Conservation (phyloP, 225 moss, liverwort and hornwort genomes). For the Antitrichia curtipendula region DNA sequence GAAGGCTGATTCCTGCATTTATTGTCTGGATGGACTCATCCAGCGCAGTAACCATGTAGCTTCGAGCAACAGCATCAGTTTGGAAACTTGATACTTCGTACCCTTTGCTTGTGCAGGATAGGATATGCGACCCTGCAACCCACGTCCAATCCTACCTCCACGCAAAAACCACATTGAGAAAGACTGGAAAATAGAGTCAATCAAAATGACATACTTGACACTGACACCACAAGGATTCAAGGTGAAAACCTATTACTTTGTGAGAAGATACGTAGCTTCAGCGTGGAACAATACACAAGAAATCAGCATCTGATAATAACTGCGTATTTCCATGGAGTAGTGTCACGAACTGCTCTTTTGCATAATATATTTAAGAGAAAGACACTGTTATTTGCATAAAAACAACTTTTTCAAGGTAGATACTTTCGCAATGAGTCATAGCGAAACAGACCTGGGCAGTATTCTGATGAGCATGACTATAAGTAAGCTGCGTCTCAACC, state of each 20-base stretch:
- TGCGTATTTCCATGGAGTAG: not conserved
- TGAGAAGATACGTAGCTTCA: not conserved
- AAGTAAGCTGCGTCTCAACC: conserved; percentile 75
- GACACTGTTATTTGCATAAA: not conserved
- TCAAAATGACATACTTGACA: not conserved
- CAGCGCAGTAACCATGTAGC: conserved; percentile 78
- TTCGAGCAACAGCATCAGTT: conserved; percentile 82
- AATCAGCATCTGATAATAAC: not conserved
- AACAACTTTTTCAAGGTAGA: not conserved
- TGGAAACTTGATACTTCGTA: conserved; percentile 71
- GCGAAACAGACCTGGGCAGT: conserved; percentile 47
- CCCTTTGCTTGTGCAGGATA: conserved; percentile 68
- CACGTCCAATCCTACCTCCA: conserved; percentile 84
- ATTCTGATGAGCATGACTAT: conserved; percentile 76
- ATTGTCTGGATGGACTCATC: conserved; percentile 75
- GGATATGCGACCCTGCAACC: conserved; percentile 78
- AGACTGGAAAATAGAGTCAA: not conserved
- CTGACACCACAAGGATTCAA: not conserved
- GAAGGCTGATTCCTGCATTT: conserved; percentile 55
- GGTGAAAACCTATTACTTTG: not conserved
- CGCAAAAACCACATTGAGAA: not conserved
- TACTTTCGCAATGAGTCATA: not conserved
- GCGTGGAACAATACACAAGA: not conserved
- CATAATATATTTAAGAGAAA: not conserved
- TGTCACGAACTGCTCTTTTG: not conserved